phyloP scores from a whole-genome alignment of 139 green algal genomes.

The Tetradesmus lagerheimii region DNA sequence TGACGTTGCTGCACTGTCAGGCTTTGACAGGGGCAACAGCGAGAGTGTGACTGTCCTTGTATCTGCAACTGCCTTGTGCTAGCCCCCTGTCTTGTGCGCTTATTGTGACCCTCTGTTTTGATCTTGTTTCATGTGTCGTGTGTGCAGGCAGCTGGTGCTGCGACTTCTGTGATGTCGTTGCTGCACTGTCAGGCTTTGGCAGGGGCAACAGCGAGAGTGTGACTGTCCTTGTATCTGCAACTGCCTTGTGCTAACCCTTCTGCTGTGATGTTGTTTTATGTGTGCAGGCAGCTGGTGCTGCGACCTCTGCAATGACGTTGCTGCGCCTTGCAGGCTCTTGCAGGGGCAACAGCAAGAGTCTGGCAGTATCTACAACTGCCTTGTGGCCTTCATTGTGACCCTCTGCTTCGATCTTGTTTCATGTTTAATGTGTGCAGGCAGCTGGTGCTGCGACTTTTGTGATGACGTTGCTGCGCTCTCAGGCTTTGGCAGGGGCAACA shows the following conservation, averaged over 20 bases:
- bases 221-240: background rate
- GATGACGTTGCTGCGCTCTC: slow-evolving; percentile 71
- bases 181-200: slow-evolving; percentile 76
- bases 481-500: slow-evolving; percentile 84
- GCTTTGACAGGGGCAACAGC: too few relatives aligned
- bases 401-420: background rate
- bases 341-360: background rate
- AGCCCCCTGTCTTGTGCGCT: too few relatives aligned
- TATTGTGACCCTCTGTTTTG: too few relatives aligned
- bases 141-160: slow-evolving; percentile 69
- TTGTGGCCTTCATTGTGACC: background rate
- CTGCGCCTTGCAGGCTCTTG: slow-evolving; percentile 54
- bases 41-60: too few relatives aligned
- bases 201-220: slow-evolving; percentile 83
- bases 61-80: too few relatives aligned
- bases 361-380: background rate
- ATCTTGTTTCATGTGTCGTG: too few relatives aligned
- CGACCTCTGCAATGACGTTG: slow-evolving; percentile 79
- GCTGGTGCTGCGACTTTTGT: slow-evolving; percentile 81
- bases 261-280: background rate
- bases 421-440: slow-evolving; percentile 32
- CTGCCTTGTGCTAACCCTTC: background rate
- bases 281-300: slow-evolving; percentile 64
- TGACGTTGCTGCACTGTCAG: too few relatives aligned
- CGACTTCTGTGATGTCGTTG: slow-evolving; percentile 80